Evolutionary conservation across 345 rosid species (phyloP).

Genomic region (Toxicodendron radicans): DNA sequence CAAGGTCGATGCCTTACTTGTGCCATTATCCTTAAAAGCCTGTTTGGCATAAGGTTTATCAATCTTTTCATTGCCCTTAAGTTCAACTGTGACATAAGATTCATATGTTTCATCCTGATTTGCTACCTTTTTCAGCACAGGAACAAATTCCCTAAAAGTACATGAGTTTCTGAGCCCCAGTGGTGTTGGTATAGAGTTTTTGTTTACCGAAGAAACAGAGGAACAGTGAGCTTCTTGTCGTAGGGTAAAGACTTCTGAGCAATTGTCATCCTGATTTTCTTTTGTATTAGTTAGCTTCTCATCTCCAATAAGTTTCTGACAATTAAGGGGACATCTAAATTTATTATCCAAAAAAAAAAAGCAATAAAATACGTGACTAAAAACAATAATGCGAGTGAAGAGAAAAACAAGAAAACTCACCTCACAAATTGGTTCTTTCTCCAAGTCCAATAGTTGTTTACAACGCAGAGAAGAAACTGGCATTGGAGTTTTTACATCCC

Average conservation of each 20-base stretch:
- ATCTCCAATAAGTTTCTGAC: constrained; percentile 52
- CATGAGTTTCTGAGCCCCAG: constrained; percentile 36
- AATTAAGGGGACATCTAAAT: constrained; percentile 23
- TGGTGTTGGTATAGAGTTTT: constrained; percentile 40
- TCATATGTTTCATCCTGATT: constrained; percentile 28
- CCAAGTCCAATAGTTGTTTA: constrained; percentile 60
- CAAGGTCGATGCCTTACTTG: constrained; percentile 43
- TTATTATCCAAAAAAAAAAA: constrained; percentile 15
- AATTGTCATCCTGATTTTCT: constrained; percentile 60
- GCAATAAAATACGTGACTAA: constrained; percentile 13
- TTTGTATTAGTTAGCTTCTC: constrained; percentile 42
- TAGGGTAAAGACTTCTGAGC: constrained; percentile 60
- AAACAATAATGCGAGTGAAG: constrained; percentile 7
- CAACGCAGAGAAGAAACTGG: constrained; percentile 47
- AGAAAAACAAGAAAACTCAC: constrained; percentile 34
- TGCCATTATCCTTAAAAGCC: constrained; percentile 47
- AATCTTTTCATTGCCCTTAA: constrained; percentile 34
- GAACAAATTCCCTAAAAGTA: constrained; percentile 62
- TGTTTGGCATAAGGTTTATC: constrained; percentile 41
- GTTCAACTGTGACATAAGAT: constrained; percentile 31
- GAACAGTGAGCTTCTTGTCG: constrained; percentile 52
- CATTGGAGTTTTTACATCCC: constrained; percentile 49
- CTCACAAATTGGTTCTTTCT: constrained; percentile 59
- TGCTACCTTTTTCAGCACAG: constrained; percentile 46
- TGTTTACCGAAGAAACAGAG: constrained; percentile 55